Evolutionary conservation across 371 early-diverging fungal species (phyloP).

Genomic region (Syncephalis plumigaleata): DNA sequence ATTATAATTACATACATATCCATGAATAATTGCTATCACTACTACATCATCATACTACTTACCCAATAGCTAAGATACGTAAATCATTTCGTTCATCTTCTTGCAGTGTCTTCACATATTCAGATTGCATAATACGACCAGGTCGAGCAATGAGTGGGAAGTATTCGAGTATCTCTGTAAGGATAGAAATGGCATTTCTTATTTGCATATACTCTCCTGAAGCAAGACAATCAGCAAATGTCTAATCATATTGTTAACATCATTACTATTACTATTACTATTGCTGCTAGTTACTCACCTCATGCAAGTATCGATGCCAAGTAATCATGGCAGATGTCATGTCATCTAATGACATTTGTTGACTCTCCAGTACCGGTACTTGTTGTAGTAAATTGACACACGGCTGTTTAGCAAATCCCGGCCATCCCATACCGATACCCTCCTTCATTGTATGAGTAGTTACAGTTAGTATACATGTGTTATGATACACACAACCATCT

Average conservation of each 20-base stretch:
- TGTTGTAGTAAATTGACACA: no score
- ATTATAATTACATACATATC: no score
- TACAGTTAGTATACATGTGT: no score
- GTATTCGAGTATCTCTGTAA: constrained; percentile 36
- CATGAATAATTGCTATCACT: background rate
- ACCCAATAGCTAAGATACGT: background rate
- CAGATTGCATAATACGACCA: constrained; percentile 1
- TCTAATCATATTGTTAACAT: constrained; percentile 15
- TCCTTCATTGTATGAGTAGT: no score
- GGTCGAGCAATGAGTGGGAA: constrained; percentile 25
- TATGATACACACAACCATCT: no score
- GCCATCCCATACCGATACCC: no score
- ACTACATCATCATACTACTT: constrained; percentile 1
- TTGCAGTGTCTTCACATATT: background rate
- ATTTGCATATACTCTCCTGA: constrained; percentile 50
- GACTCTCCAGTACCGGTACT: no score
- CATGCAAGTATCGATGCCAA: no score
- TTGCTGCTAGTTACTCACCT: constrained; percentile 29
- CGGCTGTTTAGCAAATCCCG: no score
- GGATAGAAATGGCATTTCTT: constrained; percentile 51
- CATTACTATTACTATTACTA: constrained; percentile 32
- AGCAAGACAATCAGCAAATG: constrained; percentile 18
- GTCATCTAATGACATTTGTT: no score
- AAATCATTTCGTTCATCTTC: constrained; percentile 1
- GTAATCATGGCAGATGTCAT: no score